Evolutionary conservation across 2,329 filamentous ascomycete genomes (phyloP).

Genomic region (Penicillium expansum): DNA sequence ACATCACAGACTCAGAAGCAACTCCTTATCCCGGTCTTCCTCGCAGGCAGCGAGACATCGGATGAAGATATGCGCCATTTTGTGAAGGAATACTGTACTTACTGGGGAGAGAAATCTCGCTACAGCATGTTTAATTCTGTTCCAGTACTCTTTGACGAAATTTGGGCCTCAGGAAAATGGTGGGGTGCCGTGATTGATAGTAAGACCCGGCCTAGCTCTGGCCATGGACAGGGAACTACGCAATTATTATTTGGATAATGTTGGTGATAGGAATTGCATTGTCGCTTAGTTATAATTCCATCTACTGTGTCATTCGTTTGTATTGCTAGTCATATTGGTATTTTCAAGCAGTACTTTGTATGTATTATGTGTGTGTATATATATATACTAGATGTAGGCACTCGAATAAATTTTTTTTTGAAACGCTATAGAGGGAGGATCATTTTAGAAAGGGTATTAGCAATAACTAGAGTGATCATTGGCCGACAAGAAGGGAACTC

Average conservation of each 20-base stretch:
- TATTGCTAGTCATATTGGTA: background rate
- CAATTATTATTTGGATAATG: constrained; percentile 1
- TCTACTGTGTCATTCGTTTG: background rate
- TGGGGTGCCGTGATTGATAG: constrained; percentile 22
- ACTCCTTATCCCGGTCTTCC: constrained; percentile 37
- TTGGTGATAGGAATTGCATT: background rate
- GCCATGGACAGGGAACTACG: background rate
- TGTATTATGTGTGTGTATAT: no score
- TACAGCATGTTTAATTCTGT: constrained; percentile 34
- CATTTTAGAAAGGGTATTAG: background rate
- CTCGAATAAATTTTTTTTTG: no score
- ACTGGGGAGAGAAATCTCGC: constrained; percentile 32
- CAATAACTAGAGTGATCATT: background rate
- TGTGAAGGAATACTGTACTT: constrained; percentile 29
- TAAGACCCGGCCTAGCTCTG: constrained; percentile 4
- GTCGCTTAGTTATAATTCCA: background rate
- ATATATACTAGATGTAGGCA: no score
- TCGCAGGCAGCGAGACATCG: constrained; percentile 33
- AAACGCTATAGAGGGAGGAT: no score
- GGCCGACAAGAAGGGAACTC: background rate
- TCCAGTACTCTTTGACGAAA: constrained; percentile 19
- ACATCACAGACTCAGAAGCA: constrained; percentile 37
- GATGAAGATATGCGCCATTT: constrained; percentile 20
- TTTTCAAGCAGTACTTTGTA: background rate
- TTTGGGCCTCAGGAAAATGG: constrained; percentile 18